Evolutionary conservation across 768 basidiomycete species (phyloP).

Genomic region (Calocybe indica): DNA sequence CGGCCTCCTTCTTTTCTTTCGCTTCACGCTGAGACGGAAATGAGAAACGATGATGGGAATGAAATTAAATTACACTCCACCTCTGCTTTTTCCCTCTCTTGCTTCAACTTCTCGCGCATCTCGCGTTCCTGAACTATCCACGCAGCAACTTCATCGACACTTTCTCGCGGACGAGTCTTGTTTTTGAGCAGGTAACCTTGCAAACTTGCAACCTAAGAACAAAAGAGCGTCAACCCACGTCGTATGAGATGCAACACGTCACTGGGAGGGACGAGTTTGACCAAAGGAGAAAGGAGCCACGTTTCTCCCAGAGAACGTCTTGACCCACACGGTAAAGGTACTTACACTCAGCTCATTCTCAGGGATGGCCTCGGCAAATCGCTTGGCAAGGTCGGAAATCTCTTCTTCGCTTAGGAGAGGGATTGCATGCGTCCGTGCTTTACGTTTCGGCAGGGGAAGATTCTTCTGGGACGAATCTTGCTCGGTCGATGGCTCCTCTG

Average conservation of each 20-base stretch:
- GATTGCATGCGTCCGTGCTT: conserved; percentile 47
- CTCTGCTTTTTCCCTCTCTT: conserved; percentile 56
- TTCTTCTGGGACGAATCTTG: conserved; percentile 59
- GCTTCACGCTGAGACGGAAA: conserved; percentile 55
- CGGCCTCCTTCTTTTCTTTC: conserved; percentile 73
- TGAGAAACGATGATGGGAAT: conserved; percentile 13
- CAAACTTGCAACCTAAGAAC: conserved; percentile 63
- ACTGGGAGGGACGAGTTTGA: neutral
- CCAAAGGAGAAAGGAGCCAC: neutral
- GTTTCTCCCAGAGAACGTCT: neutral
- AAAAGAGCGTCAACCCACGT: conserved; percentile 1
- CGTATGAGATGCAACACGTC: neutral
- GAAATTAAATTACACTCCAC: conserved; percentile 21
- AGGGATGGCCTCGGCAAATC: conserved; percentile 77
- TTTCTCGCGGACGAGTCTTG: conserved; percentile 84
- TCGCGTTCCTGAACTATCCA: conserved; percentile 82
- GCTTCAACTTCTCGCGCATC: conserved; percentile 76
- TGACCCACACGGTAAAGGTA: conserved; percentile 3
- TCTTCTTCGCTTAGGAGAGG: conserved; percentile 73
- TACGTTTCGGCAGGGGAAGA: conserved; percentile 62
- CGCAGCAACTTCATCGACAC: conserved; percentile 70
- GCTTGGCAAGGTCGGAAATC: conserved; percentile 71
- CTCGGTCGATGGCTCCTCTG: conserved; percentile 7
- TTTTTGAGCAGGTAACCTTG: conserved; percentile 88
- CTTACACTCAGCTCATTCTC: conserved; percentile 84